Conservation (phyloP, 768 basidiomycete genomes). For the Trametes gibbosa region DNA sequence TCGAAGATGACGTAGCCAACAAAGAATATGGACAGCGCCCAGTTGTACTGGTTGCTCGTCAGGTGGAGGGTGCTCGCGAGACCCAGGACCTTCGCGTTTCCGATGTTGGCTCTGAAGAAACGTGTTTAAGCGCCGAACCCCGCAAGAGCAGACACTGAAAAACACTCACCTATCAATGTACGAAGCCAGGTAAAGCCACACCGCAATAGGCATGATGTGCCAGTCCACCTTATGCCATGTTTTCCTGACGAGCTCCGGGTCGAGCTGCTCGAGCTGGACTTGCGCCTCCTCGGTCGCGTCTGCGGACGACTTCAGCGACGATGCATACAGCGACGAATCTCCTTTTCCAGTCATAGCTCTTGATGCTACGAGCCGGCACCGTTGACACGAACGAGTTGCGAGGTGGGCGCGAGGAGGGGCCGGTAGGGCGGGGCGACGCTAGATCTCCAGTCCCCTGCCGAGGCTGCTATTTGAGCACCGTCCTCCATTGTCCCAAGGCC, state of each 20-base stretch:
- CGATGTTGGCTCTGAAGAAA: constrained; percentile 29
- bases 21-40: constrained; percentile 41
- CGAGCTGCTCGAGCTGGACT: constrained; percentile 18
- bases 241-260: constrained; percentile 19
- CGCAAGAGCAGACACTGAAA: background rate
- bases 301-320: constrained; percentile 9
- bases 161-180: constrained; percentile 26
- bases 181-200: constrained; percentile 39
- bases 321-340: constrained; percentile 1
- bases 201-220: constrained; percentile 36
- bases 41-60: constrained; percentile 34
- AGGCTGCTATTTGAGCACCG: background rate
- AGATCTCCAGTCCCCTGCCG: background rate
- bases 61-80: constrained; percentile 25
- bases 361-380: background rate
- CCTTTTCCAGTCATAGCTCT: constrained; percentile 10
- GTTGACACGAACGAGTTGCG: background rate
- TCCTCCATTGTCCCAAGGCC: background rate
- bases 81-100: constrained; percentile 32
- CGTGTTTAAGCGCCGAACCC: background rate
- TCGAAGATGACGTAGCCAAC: constrained; percentile 42
- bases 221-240: constrained; percentile 32
- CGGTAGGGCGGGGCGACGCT: background rate
- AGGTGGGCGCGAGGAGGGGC: background rate
- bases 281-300: constrained; percentile 6